phyloP scores from a whole-genome alignment of 805 yeast genomes.

The Ogataea paraovalis region DNA sequence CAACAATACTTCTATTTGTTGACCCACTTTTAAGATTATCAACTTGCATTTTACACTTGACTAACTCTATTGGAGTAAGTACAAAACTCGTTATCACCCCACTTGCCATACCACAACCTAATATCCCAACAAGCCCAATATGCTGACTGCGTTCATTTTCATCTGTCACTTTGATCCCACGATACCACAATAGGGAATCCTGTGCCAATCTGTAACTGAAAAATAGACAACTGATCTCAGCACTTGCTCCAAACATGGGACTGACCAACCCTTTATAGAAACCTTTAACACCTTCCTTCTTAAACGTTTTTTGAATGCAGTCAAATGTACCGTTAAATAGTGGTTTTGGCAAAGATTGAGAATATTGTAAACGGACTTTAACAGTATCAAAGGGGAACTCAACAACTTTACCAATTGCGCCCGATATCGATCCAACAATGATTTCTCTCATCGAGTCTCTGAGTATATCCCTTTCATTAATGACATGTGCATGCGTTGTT shows the following conservation, averaged over 20 bases:
- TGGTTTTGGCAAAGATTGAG: conserved; percentile 55
- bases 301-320: conserved; percentile 59
- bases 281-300: conserved; percentile 69
- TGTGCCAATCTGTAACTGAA: conserved; percentile 54
- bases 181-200: conserved; percentile 27
- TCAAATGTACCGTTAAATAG: conserved; percentile 58
- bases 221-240: conserved; percentile 81
- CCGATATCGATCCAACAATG: conserved; percentile 56
- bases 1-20: conserved; percentile 24
- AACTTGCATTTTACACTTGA: conserved; percentile 87
- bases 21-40: conserved; percentile 31
- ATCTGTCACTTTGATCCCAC: conserved; percentile 6
- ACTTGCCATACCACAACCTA: conserved; percentile 73
- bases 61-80: conserved; percentile 86
- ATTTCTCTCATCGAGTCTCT: conserved; percentile 37
- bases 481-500: not conserved
- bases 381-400: conserved; percentile 94
- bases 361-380: conserved; percentile 74
- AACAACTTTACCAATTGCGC: conserved; percentile 76
- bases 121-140: conserved; percentile 26
- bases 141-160: conserved; percentile 15
- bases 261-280: conserved; percentile 77
- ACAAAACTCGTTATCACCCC: conserved; percentile 82
- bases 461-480: conserved; percentile 9
- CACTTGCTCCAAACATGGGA: conserved; percentile 86